Conservation (phyloP, 345 rosid genomes). For the Barbarea vulgaris region DNA sequence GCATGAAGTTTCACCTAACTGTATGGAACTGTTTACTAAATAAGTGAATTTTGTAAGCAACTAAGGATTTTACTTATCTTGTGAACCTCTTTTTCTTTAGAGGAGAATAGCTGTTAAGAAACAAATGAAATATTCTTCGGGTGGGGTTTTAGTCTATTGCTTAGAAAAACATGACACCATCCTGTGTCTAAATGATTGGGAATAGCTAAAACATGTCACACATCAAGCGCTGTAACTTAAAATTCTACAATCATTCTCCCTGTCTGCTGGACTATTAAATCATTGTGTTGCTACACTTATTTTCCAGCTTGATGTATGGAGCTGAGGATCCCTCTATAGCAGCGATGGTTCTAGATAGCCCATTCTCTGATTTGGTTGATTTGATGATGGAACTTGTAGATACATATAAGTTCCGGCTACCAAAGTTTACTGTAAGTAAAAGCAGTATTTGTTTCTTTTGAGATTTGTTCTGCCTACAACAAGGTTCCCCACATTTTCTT, state of each 20-base stretch:
- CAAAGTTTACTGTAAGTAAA: constrained; percentile 83
- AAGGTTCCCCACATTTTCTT: not conserved
- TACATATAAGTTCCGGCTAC: constrained; percentile 76
- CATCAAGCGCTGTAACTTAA: not conserved
- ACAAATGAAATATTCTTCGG: not conserved
- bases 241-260: not conserved
- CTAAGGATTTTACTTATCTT: not conserved
- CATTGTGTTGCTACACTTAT: constrained; percentile 11
- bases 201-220: not conserved
- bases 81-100: not conserved
- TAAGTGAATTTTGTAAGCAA: not conserved
- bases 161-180: not conserved
- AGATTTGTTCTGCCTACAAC: not conserved
- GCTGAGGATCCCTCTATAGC: constrained; percentile 97
- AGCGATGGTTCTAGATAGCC: constrained; percentile 94
- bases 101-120: not conserved
- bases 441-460: not conserved
- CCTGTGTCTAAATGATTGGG: constrained; percentile 7
- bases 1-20: constrained; percentile 4
- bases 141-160: not conserved
- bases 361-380: constrained; percentile 93
- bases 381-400: constrained; percentile 97
- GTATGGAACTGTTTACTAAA: not conserved
- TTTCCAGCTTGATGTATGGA: constrained; percentile 84
- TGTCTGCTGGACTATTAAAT: constrained; percentile 9